phyloP scores from a whole-genome alignment of 2,329 filamentous ascomycete species.

The Alternaria sp. region DNA sequence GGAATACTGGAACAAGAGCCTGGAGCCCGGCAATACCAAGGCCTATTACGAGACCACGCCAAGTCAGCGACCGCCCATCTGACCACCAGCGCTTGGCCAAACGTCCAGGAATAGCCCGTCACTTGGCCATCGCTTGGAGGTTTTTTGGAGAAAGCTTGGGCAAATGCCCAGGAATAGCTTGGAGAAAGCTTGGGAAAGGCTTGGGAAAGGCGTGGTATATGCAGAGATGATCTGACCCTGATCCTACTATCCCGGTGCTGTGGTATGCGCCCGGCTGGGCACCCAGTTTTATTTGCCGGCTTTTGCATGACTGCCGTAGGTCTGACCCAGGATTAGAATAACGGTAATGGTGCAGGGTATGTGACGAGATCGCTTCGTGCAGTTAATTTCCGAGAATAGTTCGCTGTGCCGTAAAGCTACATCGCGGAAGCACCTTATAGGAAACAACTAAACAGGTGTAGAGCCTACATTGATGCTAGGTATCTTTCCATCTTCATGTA shows the following conservation, averaged over 20 bases:
- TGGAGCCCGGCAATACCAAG: not conserved
- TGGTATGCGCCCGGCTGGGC: constrained; percentile 8
- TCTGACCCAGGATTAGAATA: not conserved
- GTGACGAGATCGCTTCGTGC: not conserved
- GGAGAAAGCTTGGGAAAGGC: not conserved
- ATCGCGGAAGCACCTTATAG: not conserved
- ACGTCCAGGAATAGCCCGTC: not conserved
- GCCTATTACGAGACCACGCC: not conserved
- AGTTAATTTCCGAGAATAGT: not conserved
- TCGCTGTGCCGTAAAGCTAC: not conserved
- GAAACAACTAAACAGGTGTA: not conserved
- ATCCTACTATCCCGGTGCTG: constrained; percentile 4
- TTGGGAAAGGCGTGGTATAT: constrained; percentile 6
- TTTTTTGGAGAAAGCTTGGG: not conserved
- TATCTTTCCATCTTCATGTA: not conserved
- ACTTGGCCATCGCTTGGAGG: not conserved
- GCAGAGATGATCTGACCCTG: constrained; percentile 12
- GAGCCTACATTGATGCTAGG: not conserved
- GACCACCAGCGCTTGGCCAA: not conserved
- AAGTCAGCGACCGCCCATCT: not conserved
- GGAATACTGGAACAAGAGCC: not conserved
- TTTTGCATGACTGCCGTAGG: not conserved
- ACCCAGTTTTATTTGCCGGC: not conserved
- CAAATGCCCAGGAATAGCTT: not conserved
- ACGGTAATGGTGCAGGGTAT: not conserved